Base-by-base conservation (phyloP, 169 alveolate genomes). In the Babesia caballi region DNA sequence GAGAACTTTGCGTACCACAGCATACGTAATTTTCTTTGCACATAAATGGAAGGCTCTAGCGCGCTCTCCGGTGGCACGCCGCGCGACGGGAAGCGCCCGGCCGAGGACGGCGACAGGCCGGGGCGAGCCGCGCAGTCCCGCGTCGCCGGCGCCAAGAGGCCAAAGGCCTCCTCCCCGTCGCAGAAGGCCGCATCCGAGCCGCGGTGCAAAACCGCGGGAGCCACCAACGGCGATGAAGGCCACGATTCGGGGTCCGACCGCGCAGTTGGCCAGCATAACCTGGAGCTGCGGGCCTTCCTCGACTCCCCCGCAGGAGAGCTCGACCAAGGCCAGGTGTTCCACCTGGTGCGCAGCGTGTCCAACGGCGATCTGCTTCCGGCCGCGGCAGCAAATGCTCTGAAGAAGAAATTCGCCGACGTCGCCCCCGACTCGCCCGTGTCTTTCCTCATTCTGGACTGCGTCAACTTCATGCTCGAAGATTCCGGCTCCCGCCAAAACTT, bases 381-480 rank as follows among this genome's bases (percentile, higher is more conserved):
- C 5, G 11, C 44, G 23, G 76, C 80, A 17, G 85, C 67, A 19
- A 74, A 36, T 2, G 70, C 40, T 17, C 23, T 76, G 50, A 38
- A 82, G 25, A 32, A 47, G 42, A 61, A 52, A 27, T 46, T n/a
- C 25, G 21, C 47, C 40, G 63, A 32, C 27, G 27, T 4, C 1
- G 52, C 33, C 15, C 40, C 69, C 28, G 35, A 56, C 73, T 77
- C 86, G 17, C 41, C 83, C 0, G 9, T 78, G 68, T 25, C 60
- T 30, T 69, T 67, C 33, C 66, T 46, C 30, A 23, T 78, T 15
- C 66, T 78, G 38, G 86, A 78, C 70, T 25, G 61, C 12, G 59
- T 78, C 17, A 47, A 66, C 21, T 78, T 36, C 46, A 19, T 78
- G 23, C 69, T 78, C 47, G 86, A 78, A 3, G 28, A 8, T 35